Evolutionary conservation across 2,329 filamentous ascomycete genomes (phyloP).

Genomic region (Calonectria leucothoes): DNA sequence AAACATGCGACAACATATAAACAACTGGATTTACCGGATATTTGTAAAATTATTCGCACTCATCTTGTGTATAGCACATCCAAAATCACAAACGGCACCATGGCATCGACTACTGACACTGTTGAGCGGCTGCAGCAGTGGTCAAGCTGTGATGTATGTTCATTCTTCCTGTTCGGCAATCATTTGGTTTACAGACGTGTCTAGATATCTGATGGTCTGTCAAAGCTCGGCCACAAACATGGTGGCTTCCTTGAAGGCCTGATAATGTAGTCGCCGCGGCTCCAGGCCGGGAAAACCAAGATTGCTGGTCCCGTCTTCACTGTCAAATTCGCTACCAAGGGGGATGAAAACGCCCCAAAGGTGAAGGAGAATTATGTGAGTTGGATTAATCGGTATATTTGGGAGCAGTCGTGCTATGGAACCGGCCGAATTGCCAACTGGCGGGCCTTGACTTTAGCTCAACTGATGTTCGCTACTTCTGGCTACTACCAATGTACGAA

Average conservation of each 20-base stretch:
- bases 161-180: background rate
- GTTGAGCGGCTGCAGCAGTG: constrained; percentile 17
- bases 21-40: background rate
- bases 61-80: background rate
- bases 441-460: background rate
- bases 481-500: background rate
- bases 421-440: background rate
- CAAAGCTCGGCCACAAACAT: constrained; percentile 21
- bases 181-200: background rate
- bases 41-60: background rate
- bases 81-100: background rate
- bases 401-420: too few species aligned
- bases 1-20: background rate
- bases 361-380: constrained; percentile 22
- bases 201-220: constrained; percentile 22
- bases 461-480: background rate
- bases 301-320: constrained; percentile 21
- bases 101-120: background rate
- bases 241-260: constrained; percentile 24
- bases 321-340: constrained; percentile 21
- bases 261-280: constrained; percentile 13
- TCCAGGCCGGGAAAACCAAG: constrained; percentile 17
- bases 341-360: constrained; percentile 14
- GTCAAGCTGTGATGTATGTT: constrained; percentile 21
- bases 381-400: too few species aligned